A percentile compares a stretch with the other conserved stretches of the same genome.
phyloP scores from a whole-genome alignment of 805 yeast genomes.

The Candida hispaniensis region DNA sequence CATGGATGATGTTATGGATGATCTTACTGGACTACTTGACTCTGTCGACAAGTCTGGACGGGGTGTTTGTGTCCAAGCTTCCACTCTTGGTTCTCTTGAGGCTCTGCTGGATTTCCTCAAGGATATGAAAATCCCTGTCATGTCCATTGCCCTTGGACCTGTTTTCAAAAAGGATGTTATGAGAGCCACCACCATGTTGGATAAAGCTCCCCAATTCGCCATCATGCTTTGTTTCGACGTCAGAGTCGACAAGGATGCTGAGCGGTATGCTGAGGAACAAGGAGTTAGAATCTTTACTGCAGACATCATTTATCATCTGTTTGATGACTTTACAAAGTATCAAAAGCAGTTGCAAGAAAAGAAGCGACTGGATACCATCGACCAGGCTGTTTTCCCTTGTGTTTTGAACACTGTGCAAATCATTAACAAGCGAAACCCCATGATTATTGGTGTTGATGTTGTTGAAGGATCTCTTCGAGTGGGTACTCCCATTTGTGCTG shows the following conservation, averaged over 20 bases:
- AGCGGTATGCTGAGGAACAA: conserved; percentile 92
- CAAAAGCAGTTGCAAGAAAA: conserved; percentile 80
- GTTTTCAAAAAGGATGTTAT: conserved; percentile 96
- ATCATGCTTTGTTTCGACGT: conserved; percentile 99
- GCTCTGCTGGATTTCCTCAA: conserved; percentile 94
- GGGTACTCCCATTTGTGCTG: conserved; percentile 95
- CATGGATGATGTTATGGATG: conserved; percentile 98
- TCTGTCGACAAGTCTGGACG: conserved; percentile 90
- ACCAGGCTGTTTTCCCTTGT: conserved; percentile 89
- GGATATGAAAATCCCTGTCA: conserved; percentile 98
- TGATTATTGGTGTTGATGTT: conserved; percentile 98
- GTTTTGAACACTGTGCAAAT: conserved; percentile 90
- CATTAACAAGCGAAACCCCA: conserved; percentile 96
- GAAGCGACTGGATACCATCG: conserved; percentile 80
- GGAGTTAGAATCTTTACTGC: conserved; percentile 89
- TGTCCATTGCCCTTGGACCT: conserved; percentile 97
- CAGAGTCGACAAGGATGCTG: conserved; percentile 94
- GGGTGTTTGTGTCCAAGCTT: conserved; percentile 98
- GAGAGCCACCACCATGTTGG: conserved; percentile 95
- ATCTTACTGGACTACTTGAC: conserved; percentile 84
- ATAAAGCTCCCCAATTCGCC: conserved; percentile 88
- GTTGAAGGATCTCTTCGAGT: conserved; percentile 77
- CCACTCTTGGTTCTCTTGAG: conserved; percentile 95
- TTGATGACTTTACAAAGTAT: conserved; percentile 87
- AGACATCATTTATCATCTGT: conserved; percentile 90